Evolutionary conservation across 2,329 filamentous ascomycete species (phyloP).

Genomic region (Cladosporium sp.): DNA sequence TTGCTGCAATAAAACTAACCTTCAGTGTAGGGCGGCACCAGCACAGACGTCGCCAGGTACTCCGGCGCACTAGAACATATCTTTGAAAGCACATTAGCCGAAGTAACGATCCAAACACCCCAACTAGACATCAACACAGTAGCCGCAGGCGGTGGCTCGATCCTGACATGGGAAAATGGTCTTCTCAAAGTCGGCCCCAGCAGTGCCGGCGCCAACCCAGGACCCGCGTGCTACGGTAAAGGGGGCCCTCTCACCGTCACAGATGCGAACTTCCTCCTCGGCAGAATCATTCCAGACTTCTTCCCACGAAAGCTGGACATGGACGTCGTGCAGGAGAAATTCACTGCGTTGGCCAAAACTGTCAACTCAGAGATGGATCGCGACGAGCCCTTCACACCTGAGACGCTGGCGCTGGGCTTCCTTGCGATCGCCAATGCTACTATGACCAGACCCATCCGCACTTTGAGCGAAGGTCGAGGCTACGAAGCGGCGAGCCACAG

Average conservation of each 20-base stretch:
- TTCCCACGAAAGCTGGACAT: conserved; percentile 31
- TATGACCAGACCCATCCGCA: conserved; percentile 81
- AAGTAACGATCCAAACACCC: conserved; percentile 17
- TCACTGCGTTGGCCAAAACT: conserved; percentile 17
- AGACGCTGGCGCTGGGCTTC: conserved; percentile 71
- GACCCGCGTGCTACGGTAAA: conserved; percentile 33
- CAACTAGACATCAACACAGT: conserved; percentile 23
- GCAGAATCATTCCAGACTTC: conserved; percentile 27
- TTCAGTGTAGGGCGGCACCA: conserved; percentile 22
- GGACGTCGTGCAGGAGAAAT: conserved; percentile 16
- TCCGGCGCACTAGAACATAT: conserved; percentile 17
- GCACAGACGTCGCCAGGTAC: conserved; percentile 19
- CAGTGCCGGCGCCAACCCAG: conserved; percentile 26
- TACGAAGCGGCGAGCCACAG: conserved; percentile 81
- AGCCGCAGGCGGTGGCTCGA: conserved; percentile 19
- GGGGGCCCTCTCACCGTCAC: conserved; percentile 34
- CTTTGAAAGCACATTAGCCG: conserved; percentile 19
- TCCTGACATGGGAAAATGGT: conserved; percentile 18
- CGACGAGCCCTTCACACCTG: conserved; percentile 53
- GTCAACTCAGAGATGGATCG: conserved; percentile 54
- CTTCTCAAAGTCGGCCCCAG: conserved; percentile 20
- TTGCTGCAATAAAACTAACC: neutral
- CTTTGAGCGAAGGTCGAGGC: conserved; percentile 81
- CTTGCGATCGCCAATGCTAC: conserved; percentile 80
- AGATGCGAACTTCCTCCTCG: conserved; percentile 33